Conservation (phyloP, 129 eudicot species). For the Heracleum sosnowskyi region DNA sequence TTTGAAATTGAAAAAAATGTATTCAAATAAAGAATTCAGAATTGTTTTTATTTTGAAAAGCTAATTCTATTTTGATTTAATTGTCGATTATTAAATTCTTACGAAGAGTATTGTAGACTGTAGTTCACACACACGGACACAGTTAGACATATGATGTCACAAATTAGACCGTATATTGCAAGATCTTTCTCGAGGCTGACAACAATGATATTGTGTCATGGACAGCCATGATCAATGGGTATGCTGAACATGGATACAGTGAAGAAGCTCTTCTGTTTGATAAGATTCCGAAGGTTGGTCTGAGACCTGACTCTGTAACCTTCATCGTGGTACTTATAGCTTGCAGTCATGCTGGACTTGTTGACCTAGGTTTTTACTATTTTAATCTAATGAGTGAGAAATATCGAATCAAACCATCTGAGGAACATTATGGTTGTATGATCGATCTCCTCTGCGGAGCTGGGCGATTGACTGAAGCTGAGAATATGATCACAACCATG, state of each 20-base stretch:
- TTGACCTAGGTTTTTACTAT: slow-evolving; percentile 60
- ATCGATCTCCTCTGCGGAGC: slow-evolving; percentile 86
- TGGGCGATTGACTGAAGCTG: slow-evolving; percentile 73
- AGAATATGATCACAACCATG: slow-evolving; percentile 65
- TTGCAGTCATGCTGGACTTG: slow-evolving; percentile 76
- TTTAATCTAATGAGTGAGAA: slow-evolving; percentile 43
- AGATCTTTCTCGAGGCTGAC: slow-evolving; percentile 34
- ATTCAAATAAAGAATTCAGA: no score
- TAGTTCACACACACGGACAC: no score
- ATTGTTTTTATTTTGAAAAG: no score
- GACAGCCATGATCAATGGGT: slow-evolving; percentile 95
- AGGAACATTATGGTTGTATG: slow-evolving; percentile 96
- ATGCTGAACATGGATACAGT: slow-evolving; percentile 83
- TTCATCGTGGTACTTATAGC: slow-evolving; percentile 87
- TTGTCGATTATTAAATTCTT: no score
- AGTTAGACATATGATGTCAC: slow-evolving; percentile 23
- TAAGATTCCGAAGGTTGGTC: slow-evolving; percentile 33
- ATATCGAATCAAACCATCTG: slow-evolving; percentile 42
- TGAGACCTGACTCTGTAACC: slow-evolving; percentile 72
- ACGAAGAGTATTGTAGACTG: no score
- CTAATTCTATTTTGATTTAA: no score
- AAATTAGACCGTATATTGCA: slow-evolving; percentile 31
- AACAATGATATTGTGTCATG: slow-evolving; percentile 64
- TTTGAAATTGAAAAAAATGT: no score
- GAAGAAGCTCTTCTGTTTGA: slow-evolving; percentile 66